Percentiles rank a stretch among this genome's conserved stretches.
Evolutionary conservation across 108 stramenopile genomes (phyloP).

Genomic region (Cylindrotheca fusiformis): DNA sequence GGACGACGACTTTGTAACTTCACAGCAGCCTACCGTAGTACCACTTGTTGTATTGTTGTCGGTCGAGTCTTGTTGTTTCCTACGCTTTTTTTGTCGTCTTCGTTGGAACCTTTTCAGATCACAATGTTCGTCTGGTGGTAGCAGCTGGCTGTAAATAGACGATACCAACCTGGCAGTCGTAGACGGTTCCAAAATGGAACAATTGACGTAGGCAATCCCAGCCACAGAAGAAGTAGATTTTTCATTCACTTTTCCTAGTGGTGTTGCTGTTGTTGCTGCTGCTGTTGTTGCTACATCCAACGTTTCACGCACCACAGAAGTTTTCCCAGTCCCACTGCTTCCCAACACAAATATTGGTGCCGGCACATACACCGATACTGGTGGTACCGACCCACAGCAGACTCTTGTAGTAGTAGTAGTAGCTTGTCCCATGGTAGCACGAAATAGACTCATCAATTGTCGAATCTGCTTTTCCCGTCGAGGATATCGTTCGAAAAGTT

Average conservation of each 20-base stretch:
- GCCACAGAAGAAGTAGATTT: too few relatives aligned
- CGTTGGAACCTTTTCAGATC: too few relatives aligned
- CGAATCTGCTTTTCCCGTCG: conserved; percentile 19
- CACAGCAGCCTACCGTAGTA: background rate
- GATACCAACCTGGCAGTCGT: conserved; percentile 14
- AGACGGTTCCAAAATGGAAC: conserved; percentile 39
- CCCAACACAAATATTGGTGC: conserved; percentile 62
- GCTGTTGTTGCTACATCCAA: conserved; percentile 5
- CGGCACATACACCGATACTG: conserved; percentile 31
- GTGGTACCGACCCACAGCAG: too few relatives aligned
- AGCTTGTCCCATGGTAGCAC: background rate
- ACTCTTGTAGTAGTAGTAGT: background rate
- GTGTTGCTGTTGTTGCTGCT: background rate
- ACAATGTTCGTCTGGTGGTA: background rate
- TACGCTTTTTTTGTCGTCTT: too few relatives aligned
- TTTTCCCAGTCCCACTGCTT: conserved; percentile 58
- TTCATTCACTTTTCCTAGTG: background rate
- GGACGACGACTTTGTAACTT: background rate
- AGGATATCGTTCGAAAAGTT: conserved; percentile 10
- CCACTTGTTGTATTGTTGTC: background rate
- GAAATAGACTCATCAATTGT: conserved; percentile 8
- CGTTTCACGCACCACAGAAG: conserved; percentile 48
- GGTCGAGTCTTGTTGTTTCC: too few relatives aligned
- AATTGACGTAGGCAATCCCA: conserved; percentile 58
- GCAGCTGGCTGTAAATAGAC: conserved; percentile 17